Evolutionary conservation across 257 asterid genomes (phyloP), one percentile per base, ranked within the genome.

Genomic region (Solanum bukasovii): DNA sequence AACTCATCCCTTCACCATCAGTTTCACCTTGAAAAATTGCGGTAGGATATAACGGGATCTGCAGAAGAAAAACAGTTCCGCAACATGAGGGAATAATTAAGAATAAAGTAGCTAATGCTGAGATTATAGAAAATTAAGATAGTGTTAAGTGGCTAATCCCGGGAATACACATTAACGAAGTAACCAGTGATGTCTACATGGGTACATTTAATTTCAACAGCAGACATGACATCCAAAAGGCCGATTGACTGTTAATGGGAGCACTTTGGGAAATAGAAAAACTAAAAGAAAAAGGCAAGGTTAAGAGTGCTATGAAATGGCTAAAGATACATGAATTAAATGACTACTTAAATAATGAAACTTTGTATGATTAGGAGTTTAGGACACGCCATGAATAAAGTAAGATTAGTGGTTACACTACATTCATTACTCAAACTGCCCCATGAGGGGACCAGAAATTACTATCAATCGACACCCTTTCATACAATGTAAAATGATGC

Each of bases 1-100:
- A 90, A 87, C 88, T 91, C 82, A 93, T 91, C 72, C 94, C 94
- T 84, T 93, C 93, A 84, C 94, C 94, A 86, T 93, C 93, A 7
- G 91, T 89, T 89, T 93, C 94, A 61, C 90, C 86, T 86, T 93
- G 94, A 68, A 93, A 93, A 81, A 93, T 84, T 35, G 94, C 25
- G 5, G 93, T 44, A 13, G 93, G 94, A 90, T 93, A 93, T 11
- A 93, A 72, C 2, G 94, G 94, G 49, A 93, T 75, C 94, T 93
- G 93, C 29, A 29, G 29, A 88, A 85, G 23, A 75, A 87, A 14
- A 81, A 56, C 40, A 81, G 81, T 33, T 84, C n/a, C 44, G 10
- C 40, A 46, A 82, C 70, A 29, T 49, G 70, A 82, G 86, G 67
- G 38, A 6, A 18, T 49, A 46, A 52, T 82, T 18, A 82, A 20